phyloP scores from a whole-genome alignment of 805 yeast genomes.

The Candida yuanshanica region DNA sequence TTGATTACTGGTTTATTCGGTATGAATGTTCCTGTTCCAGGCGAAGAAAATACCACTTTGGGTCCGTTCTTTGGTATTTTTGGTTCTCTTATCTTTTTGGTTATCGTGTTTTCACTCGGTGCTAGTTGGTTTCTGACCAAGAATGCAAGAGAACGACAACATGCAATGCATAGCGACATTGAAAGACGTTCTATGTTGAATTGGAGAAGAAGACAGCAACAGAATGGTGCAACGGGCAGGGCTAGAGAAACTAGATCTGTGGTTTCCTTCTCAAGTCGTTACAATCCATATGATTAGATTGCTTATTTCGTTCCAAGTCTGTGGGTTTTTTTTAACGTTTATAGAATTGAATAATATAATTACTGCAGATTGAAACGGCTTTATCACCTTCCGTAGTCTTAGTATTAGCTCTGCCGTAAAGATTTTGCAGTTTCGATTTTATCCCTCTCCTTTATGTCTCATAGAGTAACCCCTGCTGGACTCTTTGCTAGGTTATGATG shows the following conservation, averaged over 20 bases:
- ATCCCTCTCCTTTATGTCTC: too few species aligned
- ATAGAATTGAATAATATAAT: too few species aligned
- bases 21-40: conserved; percentile 91
- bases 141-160: conserved; percentile 22
- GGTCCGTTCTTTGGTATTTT: conserved; percentile 70
- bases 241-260: conserved; percentile 24
- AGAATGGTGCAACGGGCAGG: conserved; percentile 13
- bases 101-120: conserved; percentile 31
- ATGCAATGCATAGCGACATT: conserved; percentile 11
- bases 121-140: conserved; percentile 39
- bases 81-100: conserved; percentile 42
- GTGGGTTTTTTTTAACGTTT: background rate
- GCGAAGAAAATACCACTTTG: conserved; percentile 38
- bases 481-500: too few species aligned
- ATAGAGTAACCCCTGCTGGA: too few species aligned
- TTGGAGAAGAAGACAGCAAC: conserved; percentile 15
- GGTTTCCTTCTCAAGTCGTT: conserved; percentile 20
- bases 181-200: conserved; percentile 30
- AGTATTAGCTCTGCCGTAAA: too few species aligned
- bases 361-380: too few species aligned
- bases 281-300: conserved; percentile 21
- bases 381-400: too few species aligned
- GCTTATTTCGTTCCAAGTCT: background rate
- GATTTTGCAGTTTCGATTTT: too few species aligned
- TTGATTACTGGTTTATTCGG: conserved; percentile 89